phyloP scores from a whole-genome alignment of 1,284 basidiomycete genomes.

The Apiotrichum domesticum region DNA sequence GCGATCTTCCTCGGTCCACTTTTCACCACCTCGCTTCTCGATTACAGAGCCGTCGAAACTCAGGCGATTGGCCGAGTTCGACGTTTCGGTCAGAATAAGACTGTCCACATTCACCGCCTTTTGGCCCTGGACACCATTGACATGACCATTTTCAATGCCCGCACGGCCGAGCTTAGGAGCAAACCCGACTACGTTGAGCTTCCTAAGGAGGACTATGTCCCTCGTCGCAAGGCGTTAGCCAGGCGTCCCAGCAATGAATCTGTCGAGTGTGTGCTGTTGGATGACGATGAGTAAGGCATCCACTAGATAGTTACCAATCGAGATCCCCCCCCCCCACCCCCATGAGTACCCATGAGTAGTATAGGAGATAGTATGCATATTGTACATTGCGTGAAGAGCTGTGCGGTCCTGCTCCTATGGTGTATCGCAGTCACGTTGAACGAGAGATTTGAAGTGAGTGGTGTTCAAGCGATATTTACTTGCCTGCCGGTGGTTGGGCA shows the following conservation, averaged over 20 bases:
- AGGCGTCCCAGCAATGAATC: neutral
- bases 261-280: neutral
- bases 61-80: slow-evolving; percentile 85
- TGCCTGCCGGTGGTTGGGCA: slow-evolving; percentile 11
- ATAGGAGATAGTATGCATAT: neutral
- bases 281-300: neutral
- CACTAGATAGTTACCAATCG: neutral
- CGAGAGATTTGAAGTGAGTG: neutral
- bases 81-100: slow-evolving; percentile 74
- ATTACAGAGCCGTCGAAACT: slow-evolving; percentile 78
- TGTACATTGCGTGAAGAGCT: too few species aligned
- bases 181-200: slow-evolving; percentile 36
- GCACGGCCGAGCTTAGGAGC: slow-evolving; percentile 22
- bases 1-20: slow-evolving; percentile 91
- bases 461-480: slow-evolving; percentile 21
- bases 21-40: slow-evolving; percentile 67
- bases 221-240: neutral
- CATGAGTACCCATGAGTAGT: neutral
- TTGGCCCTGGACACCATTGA: slow-evolving; percentile 79
- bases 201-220: slow-evolving; percentile 22
- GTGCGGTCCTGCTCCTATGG: too few species aligned
- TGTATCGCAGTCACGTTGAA: too few species aligned
- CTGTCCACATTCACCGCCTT: slow-evolving; percentile 74
- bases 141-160: slow-evolving; percentile 56
- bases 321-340: too few species aligned